These are phyloP conservation scores for Echeveria elegans DNA, from an alignment of 164 flowering plant species.

Conservation along the genomic window DNA sequence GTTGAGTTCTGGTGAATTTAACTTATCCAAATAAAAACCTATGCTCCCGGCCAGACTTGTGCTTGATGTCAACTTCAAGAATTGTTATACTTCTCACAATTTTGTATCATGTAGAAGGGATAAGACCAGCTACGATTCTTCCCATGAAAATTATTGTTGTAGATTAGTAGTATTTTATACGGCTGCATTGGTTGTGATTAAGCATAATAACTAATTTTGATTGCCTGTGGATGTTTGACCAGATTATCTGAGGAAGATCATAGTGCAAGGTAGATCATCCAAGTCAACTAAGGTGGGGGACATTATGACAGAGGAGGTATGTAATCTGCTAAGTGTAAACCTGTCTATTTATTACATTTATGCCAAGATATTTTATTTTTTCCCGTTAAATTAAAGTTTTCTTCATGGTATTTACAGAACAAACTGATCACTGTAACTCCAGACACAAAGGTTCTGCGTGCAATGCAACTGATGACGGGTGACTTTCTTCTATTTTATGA, in stretches of 20 bases:
- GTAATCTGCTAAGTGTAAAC: too few species aligned
- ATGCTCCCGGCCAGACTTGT: background rate
- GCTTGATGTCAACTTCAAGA: background rate
- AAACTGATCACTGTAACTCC: conserved; percentile 96
- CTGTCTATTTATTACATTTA: background rate
- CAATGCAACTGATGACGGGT: conserved; percentile 99
- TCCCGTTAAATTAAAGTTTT: background rate
- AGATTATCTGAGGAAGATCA: conserved; percentile 98
- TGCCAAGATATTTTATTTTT: background rate
- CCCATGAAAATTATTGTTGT: background rate
- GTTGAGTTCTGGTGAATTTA: background rate
- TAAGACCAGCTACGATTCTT: background rate
- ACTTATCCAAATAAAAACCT: background rate
- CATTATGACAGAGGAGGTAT: conserved; percentile 99
- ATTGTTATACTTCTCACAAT: background rate
- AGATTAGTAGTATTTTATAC: background rate
- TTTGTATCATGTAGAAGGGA: background rate
- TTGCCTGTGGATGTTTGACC: conserved; percentile 15
- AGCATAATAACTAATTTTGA: background rate
- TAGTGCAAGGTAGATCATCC: conserved; percentile 97
- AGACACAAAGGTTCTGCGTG: conserved; percentile 80
- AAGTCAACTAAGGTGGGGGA: conserved; percentile 98
- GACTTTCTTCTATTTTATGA: background rate
- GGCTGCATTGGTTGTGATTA: background rate
- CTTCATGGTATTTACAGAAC: conserved; percentile 42